Evolutionary conservation across 305 asterid species (phyloP), one percentile per base, ranked within the genome.

Genomic region (Solanum chacoense): DNA sequence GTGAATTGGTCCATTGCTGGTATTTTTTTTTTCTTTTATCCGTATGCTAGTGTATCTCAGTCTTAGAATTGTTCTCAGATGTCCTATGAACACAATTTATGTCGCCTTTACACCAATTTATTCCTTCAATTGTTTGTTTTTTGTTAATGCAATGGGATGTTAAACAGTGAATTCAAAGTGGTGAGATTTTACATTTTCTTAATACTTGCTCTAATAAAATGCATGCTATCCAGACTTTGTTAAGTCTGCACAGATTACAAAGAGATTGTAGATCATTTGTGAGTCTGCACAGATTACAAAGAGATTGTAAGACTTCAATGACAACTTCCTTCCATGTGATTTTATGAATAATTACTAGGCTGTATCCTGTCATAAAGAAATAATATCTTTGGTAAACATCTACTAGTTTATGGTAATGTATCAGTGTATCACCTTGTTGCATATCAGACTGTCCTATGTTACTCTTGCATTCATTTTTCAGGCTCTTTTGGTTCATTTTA

Each of bases 1-100:
- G 93, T 94, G 89, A 97, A 95, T 92, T 97, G 99, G 99, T 92
- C 92, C 35, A 92, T 93, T 91, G 97, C 99, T 88, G 99, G 98
- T 96, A 96, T 75, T 87, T 85, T 88, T 71, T 77, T 86, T 77
- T 88, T 22, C 73, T 36, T 87, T 75, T 28, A 28, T 63, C 76
- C 45, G 7, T 32, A 20, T 88, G 35, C 65, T 72, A 76, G 71
- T 84, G 50, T 31, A 26, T 69, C 78, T 86, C 65, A 26, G 37
- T 72, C 32, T 22, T 73, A 40, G 55, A 31, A 13, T n/a, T 26
- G 31, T 85, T 16, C 13, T 78, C 67, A 50, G 79, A 28, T 80
- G 45, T 84, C 36, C 87, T 32, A 31, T 84, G 87, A 20, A 84
- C 72, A 11, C 13, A 50, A 84, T 83, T 81, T 20, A 50, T 84